These are phyloP conservation scores for Nicotiana benthamiana DNA, from an alignment of 257 asterid species.

Conservation along the genomic window DNA sequence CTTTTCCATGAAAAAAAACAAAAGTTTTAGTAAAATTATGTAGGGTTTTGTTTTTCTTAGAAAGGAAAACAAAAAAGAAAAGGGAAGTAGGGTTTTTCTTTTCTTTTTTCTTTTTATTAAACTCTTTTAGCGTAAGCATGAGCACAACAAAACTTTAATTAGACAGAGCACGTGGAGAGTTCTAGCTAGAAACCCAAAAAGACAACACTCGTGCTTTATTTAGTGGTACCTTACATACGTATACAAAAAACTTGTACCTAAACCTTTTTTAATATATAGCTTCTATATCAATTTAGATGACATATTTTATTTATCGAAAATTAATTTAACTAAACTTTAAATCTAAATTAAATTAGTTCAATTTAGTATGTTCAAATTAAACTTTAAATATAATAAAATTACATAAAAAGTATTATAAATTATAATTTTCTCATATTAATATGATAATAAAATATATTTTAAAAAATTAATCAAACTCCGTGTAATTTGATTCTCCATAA, in stretches of 20 bases:
- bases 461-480: no score
- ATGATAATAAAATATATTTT: no score
- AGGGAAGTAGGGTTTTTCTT: neutral
- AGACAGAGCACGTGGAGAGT: neutral
- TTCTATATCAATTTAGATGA: no score
- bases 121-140: neutral
- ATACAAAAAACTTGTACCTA: neutral
- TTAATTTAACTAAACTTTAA: no score
- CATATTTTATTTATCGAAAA: no score
- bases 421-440: no score
- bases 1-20: neutral
- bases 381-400: no score
- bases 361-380: no score
- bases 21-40: neutral
- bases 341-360: no score
- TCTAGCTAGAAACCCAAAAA: neutral
- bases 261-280: no score
- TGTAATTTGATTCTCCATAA: no score
- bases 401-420: no score
- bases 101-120: neutral
- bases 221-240: neutral
- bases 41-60: neutral
- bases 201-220: neutral
- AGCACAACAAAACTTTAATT: neutral
- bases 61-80: neutral